Evolutionary conservation across 768 basidiomycete species (phyloP).

Genomic region (Kwoniella newhampshirensis): DNA sequence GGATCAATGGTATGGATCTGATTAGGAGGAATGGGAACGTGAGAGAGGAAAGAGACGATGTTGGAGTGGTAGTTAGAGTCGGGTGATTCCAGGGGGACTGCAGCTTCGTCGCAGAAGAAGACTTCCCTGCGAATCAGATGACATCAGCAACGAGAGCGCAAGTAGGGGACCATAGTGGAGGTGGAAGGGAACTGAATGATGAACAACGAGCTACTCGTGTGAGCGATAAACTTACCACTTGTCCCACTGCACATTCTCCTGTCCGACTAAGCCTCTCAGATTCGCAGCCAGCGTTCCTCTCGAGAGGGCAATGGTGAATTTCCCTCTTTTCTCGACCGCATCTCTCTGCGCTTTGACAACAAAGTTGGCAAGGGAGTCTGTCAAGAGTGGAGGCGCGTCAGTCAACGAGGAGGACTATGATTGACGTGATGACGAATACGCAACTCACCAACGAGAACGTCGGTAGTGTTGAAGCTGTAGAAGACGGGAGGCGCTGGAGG

Average conservation of each 20-base stretch:
- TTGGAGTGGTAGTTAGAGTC: constrained; percentile 91
- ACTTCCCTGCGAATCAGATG: constrained; percentile 70
- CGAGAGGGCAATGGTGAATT: constrained; percentile 88
- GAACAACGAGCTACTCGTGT: neutral
- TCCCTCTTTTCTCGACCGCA: constrained; percentile 81
- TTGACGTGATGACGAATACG: neutral
- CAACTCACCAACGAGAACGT: constrained; percentile 59
- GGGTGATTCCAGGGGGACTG: constrained; percentile 83
- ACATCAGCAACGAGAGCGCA: neutral
- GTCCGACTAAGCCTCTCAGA: constrained; percentile 69
- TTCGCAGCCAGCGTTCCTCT: constrained; percentile 82
- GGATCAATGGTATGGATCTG: constrained; percentile 85
- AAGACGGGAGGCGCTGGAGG: constrained; percentile 66
- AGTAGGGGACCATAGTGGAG: neutral
- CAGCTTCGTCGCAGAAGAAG: constrained; percentile 95
- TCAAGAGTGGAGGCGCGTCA: constrained; percentile 15
- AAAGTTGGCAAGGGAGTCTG: constrained; percentile 70
- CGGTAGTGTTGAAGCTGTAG: constrained; percentile 64
- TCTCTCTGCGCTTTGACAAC: constrained; percentile 85
- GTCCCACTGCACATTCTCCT: constrained; percentile 78
- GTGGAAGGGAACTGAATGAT: neutral
- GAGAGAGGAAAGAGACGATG: constrained; percentile 70
- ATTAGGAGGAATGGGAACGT: constrained; percentile 71
- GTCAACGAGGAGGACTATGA: constrained; percentile 49
- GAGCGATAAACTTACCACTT: constrained; percentile 67